These are phyloP conservation scores for Kodamaea neixiangensis DNA, from an alignment of 805 yeast species.

Conservation along the genomic window DNA sequence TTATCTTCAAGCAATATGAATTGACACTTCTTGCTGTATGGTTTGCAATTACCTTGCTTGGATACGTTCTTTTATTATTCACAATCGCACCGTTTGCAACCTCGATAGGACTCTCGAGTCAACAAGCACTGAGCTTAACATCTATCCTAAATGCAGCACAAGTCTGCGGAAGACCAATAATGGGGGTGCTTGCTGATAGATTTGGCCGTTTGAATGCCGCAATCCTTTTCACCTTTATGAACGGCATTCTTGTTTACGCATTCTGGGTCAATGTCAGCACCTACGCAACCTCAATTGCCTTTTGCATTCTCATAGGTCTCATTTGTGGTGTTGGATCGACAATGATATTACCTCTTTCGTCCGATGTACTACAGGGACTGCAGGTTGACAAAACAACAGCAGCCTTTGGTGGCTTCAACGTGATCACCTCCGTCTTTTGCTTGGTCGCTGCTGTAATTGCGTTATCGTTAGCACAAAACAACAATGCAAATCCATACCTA, in stretches of 20 bases:
- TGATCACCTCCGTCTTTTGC: constrained; percentile 30
- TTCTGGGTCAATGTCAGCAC: constrained; percentile 40
- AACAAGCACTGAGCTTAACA: constrained; percentile 34
- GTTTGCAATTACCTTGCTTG: constrained; percentile 40
- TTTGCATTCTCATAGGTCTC: constrained; percentile 31
- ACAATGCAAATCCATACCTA: constrained; percentile 44
- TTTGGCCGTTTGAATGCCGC: constrained; percentile 47
- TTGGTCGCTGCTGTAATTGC: constrained; percentile 58
- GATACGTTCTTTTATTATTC: constrained; percentile 36
- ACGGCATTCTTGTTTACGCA: constrained; percentile 32
- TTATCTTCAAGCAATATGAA: constrained; percentile 25
- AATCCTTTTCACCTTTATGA: constrained; percentile 18
- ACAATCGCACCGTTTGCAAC: constrained; percentile 41
- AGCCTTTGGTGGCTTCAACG: constrained; percentile 41
- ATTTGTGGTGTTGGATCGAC: constrained; percentile 30
- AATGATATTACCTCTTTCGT: constrained; percentile 17
- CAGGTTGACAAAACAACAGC: constrained; percentile 31
- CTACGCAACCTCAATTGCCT: constrained; percentile 32
- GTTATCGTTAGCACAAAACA: constrained; percentile 35
- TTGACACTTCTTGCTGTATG: constrained; percentile 30
- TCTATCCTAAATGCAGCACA: constrained; percentile 45
- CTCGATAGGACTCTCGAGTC: constrained; percentile 41
- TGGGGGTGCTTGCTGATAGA: constrained; percentile 49
- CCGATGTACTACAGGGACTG: constrained; percentile 7
- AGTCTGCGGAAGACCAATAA: constrained; percentile 49